A percentile compares a stretch with the other conserved stretches of the same genome.
phyloP scores from a whole-genome alignment of 257 asterid genomes.

The Coffea canephora region DNA sequence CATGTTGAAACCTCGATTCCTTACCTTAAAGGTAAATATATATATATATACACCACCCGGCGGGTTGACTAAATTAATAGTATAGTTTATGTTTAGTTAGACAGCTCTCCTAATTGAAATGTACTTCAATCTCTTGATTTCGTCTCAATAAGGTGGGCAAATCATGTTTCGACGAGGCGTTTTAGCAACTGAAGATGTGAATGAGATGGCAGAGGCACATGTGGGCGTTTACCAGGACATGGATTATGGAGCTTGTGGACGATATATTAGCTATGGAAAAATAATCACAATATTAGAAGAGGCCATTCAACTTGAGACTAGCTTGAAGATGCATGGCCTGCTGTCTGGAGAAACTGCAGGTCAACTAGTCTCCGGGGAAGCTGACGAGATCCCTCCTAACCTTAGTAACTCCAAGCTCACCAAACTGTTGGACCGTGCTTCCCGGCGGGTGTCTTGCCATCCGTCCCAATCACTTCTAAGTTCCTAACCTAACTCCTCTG shows the following conservation, averaged over 20 bases:
- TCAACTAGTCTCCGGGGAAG: neutral
- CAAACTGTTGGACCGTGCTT: slow-evolving; percentile 18
- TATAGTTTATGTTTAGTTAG: too few species aligned
- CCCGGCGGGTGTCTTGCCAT: slow-evolving; percentile 21
- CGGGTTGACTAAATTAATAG: too few species aligned
- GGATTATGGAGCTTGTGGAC: slow-evolving; percentile 33
- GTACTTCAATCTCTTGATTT: neutral
- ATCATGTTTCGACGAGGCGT: slow-evolving; percentile 24
- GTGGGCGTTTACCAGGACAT: slow-evolving; percentile 26
- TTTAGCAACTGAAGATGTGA: slow-evolving; percentile 28
- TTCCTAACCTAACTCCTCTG: too few species aligned
- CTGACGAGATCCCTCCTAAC: neutral
- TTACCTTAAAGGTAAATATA: slow-evolving; percentile 30
- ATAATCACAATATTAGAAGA: slow-evolving; percentile 24
- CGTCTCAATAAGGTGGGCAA: slow-evolving; percentile 21
- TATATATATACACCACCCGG: neutral
- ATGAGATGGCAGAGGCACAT: slow-evolving; percentile 30
- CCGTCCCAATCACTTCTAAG: neutral
- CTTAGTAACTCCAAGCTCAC: slow-evolving; percentile 21
- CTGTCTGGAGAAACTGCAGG: slow-evolving; percentile 16
- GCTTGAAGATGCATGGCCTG: slow-evolving; percentile 23
- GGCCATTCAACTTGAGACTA: slow-evolving; percentile 23
- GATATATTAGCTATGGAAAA: slow-evolving; percentile 31
- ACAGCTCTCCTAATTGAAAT: too few species aligned
- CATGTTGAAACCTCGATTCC: slow-evolving; percentile 30